Evolutionary conservation across 257 asterid genomes (phyloP), one percentile per base, ranked within the genome.

Genomic region (Thymus mandschuricus): DNA sequence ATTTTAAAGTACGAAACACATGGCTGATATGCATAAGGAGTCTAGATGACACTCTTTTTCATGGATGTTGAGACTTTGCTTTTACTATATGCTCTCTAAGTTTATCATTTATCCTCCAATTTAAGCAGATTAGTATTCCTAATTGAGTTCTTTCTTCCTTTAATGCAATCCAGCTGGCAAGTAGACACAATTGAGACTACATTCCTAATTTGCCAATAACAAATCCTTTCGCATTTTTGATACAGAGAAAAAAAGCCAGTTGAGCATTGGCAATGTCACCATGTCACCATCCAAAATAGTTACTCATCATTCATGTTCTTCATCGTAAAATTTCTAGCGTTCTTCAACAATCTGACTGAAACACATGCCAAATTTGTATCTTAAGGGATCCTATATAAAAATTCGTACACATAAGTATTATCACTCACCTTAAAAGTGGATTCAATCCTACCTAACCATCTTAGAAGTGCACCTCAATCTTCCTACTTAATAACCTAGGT

Each of bases 121-220:
- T 21, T 21, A 21, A 21, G 21, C 21, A 21, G 21, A 21, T 27
- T 67, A 35, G 75, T 58, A 35, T 60, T 50, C 55, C 15, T 13
- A 55, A 35, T 55, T 69, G 9, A 11, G 10, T 31, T 0, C 21
- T 21, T 21, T 31, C 8, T 58, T 33, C n/a, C 44, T 58, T n/a
- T 2, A 58, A 58, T 11, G 1, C 13, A 10, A 12, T 8, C 45
- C 6, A 33, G 66, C 54, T 51, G 33, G 60, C 61, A 44, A 60
- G 75, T 63, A 57, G 69, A 68, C 66, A 29, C 31, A 60, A 44
- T 38, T 38, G 41, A 7, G 41, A 3, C 41, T 38, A 38, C 8
- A 38, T 4, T 38, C 41, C 41, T 38, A 7, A 38, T 38, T 38
- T 38, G 6, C 41, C 41, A 38, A 38, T 3, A 38, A 38, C 41